Evolutionary conservation across 2,329 filamentous ascomycete genomes (phyloP), one percentile per base, ranked within the genome.

Genomic region (Keithomyces neogunnii): DNA sequence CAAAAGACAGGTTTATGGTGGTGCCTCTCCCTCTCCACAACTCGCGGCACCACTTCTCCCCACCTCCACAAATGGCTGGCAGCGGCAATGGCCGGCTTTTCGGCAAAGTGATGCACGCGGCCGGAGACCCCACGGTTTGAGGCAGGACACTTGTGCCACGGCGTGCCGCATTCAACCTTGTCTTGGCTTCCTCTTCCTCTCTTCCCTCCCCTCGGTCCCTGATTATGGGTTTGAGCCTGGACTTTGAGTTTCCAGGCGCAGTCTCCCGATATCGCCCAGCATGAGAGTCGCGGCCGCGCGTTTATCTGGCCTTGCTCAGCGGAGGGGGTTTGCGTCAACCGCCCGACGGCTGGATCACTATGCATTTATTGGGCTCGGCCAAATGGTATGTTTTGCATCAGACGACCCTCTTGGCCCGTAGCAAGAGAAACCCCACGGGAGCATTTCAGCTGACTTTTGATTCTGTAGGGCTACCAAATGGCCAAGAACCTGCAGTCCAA

Each of bases 401-500:
- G 40, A 19, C 30, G 2, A 5, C 28, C 28, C 40, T 30, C 5
- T 5, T 19, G 19, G 19, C 19, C 19, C 19, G 19, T 19, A 19
- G 19, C 19, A 19, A 19, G 19, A 19, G 19, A 19, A 19, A 19
- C 19, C 19, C 19, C 19, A 19, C 19, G 19, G 19, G 19, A 19
- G 19, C 19, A 19, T 19, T 19, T 19, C 19, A 19, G 19, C 19
- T 19, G 19, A 19, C 19, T 19, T 19, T 19, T 49, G 8, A 33
- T 6, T 13, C 28, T 42, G 5, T 47, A 82, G 78, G 80, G 80
- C 42, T 82, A 77, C 59, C 78, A 81, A 68, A 82, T 83, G 80
- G 80, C 78, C 55, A 77, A 74, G 66, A 83, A 82, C 62, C 73
- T 83, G 3, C 78, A 80, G 63, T 69, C 75, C 33, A 82, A 80